These are phyloP conservation scores for Daldinia childiae DNA, from an alignment of 495 filamentous ascomycete genomes.

Conservation along the genomic window DNA sequence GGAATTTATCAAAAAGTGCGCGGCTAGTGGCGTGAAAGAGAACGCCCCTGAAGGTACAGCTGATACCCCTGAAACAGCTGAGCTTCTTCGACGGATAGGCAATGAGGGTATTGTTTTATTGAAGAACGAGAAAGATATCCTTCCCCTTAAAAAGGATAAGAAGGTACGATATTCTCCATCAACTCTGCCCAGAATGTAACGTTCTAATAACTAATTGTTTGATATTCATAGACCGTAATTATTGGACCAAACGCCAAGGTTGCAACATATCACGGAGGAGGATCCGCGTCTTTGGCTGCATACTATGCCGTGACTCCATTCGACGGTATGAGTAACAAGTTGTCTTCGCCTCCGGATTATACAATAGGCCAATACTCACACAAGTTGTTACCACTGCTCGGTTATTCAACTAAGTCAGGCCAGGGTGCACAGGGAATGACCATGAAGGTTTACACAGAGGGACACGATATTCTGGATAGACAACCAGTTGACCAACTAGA, in stretches of 20 bases:
- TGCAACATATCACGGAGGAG: conserved; percentile 74
- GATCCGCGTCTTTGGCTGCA: conserved; percentile 71
- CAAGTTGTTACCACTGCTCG: conserved; percentile 67
- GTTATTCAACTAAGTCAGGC: conserved; percentile 58
- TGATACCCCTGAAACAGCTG: conserved; percentile 57
- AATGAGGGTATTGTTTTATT: conserved; percentile 76
- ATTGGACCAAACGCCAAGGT: conserved; percentile 77
- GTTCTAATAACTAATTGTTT: conserved; percentile 30
- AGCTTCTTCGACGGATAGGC: conserved; percentile 68
- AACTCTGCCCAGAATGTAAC: background rate
- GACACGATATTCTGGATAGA: conserved; percentile 55
- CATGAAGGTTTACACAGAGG: conserved; percentile 69
- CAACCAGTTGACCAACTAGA: conserved; percentile 63
- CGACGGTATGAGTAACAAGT: conserved; percentile 68
- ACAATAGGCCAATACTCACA: conserved; percentile 68
- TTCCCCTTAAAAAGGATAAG: conserved; percentile 72
- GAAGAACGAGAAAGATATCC: conserved; percentile 72
- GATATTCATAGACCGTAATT: conserved; percentile 53
- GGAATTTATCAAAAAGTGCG: conserved; percentile 67
- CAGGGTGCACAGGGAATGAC: conserved; percentile 63
- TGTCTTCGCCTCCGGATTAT: conserved; percentile 54
- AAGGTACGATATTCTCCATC: conserved; percentile 47
- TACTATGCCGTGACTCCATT: conserved; percentile 76
- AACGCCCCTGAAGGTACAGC: conserved; percentile 54
- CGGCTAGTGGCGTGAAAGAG: conserved; percentile 63